Evolutionary conservation across 805 yeast species (phyloP).

Genomic region (Sugiyamaella valdiviana): DNA sequence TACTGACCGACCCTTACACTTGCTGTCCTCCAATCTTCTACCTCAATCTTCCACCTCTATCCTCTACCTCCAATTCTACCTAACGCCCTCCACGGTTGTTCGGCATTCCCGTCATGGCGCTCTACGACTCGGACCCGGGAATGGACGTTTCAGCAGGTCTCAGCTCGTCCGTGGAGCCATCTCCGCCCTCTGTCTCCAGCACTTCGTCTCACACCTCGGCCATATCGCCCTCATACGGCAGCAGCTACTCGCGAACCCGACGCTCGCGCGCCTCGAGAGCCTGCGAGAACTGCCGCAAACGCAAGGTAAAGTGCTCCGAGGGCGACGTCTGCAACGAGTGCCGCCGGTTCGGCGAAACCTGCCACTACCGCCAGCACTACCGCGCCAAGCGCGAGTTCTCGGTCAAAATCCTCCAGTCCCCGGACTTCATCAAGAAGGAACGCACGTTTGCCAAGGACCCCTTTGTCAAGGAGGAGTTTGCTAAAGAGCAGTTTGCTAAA

Average conservation of each 20-base stretch:
- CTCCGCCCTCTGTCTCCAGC: background rate
- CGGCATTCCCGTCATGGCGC: background rate
- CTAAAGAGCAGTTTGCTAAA: too few relatives aligned
- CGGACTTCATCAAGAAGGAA: constrained; percentile 9
- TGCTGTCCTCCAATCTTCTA: too few relatives aligned
- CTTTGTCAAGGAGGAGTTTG: too few relatives aligned
- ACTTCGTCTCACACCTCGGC: background rate
- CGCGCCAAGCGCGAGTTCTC: constrained; percentile 16
- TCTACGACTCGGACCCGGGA: background rate
- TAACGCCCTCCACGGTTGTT: background rate
- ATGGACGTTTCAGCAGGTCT: background rate
- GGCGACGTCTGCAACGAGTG: constrained; percentile 15
- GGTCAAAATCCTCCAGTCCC: constrained; percentile 14
- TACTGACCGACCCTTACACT: too few relatives aligned
- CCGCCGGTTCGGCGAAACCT: constrained; percentile 12
- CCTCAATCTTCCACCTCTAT: too few relatives aligned
- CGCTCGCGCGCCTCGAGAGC: constrained; percentile 16
- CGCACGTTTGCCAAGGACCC: background rate
- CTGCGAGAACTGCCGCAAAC: constrained; percentile 15
- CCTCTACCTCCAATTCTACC: background rate
- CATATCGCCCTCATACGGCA: background rate
- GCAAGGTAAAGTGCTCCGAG: constrained; percentile 20
- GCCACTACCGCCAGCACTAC: constrained; percentile 17
- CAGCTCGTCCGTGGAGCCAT: background rate
- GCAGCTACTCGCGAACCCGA: constrained; percentile 1